Evolutionary conservation across 2,329 filamentous ascomycete genomes (phyloP), one percentile per base, ranked within the genome.

Genomic region (Penicillium freii): DNA sequence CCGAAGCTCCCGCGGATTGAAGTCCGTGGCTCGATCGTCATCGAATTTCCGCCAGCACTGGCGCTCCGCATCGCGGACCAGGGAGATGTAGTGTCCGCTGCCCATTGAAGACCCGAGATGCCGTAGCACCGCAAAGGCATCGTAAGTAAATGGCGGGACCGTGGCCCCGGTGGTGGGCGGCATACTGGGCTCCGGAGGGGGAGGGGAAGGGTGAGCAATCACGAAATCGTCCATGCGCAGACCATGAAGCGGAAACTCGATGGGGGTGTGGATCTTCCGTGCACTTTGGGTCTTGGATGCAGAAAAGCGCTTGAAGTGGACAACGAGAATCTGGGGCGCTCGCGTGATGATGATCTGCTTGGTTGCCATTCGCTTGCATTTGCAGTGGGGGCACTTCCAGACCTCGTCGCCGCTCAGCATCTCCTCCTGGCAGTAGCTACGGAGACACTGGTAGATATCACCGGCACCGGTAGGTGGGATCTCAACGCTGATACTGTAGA

Each of bases 51-150:
- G 77, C 85, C 85, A 88, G 58, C 79, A 81, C 27, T 80, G 79
- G 29, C 83, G 77, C 33, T 78, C 79, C 38, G 81, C 79, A 65
- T 88, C 84, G 44, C 84, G 83, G 59, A 89, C 84, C 57, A 89
- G 86, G 4, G 87, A 83, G 52, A 88, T 87, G 72, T 97, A 97
- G 74, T 97, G 92, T 0, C 92, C 92, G 50, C 84, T 84, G 38
- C 84, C 83, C 51, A 89, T 79, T 1, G 81, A 85, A 1, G 77
- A 77, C 23, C 92, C 92, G 4, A 84, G 75, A 72, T 97, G 92
- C 60, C 89, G 82, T 53, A 95, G 84, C 7, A 97, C 88, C 2
- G 87, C 93, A 71, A 96, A 97, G 51, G 90, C 87, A 69, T 96
- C 88, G 73, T 97, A 99, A 5, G 80, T 77, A 69, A 89, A 91